Base-by-base conservation (phyloP, 306 rosid species). In the Phaseolus lunatus region DNA sequence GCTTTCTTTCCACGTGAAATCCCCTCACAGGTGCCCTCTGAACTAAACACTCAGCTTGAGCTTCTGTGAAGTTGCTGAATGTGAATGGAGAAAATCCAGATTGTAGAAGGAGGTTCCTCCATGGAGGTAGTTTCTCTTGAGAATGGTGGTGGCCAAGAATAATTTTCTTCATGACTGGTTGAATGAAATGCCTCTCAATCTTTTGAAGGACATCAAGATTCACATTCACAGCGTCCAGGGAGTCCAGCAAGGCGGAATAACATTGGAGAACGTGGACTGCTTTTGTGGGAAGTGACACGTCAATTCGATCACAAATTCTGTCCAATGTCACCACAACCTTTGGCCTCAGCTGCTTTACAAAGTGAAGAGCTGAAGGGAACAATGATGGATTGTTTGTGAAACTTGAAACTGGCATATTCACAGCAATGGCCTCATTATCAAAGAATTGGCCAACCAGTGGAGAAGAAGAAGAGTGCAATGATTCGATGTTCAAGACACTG, bases 21-120 rank as follows among this genome's bases (percentile, higher is more conserved):
- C 98, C 98, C 62, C 96, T 77, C 29, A 86, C 93, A 0, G 94
- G 96, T 61, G 89, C 88, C 85, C 97, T 80, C 79, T 94, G 97
- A 58, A 92, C 91, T 81, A 92, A 63, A 76, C 94, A 94, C 83
- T 94, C 98, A 0, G 97, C 97, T 84, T 91, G 98, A 29, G 96
- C 90, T 80, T 92, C 96, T 0, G 97, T 89, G 78, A 92, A 86
- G 82, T 92, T 94, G 45, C 97, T 94, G 80, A 92, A 94, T 63
- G 88, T 67, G 88, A 74, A 80, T 19, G 97, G 93, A 16, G 92
- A 84, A 81, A 92, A 90, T 7, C 98, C 98, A n/a, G 90, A 81
- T 54, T 89, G 87, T 75, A 90, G 77, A 75, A 94, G 78, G 54
- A 84, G 63, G 50, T 76, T 78, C 84, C 85, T 89, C 97, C 94